A percentile compares a stretch with the other conserved stretches of the same genome.
Evolutionary conservation across 2,329 filamentous ascomycete genomes (phyloP).

Genomic region (Emmonsiellopsis sp.): DNA sequence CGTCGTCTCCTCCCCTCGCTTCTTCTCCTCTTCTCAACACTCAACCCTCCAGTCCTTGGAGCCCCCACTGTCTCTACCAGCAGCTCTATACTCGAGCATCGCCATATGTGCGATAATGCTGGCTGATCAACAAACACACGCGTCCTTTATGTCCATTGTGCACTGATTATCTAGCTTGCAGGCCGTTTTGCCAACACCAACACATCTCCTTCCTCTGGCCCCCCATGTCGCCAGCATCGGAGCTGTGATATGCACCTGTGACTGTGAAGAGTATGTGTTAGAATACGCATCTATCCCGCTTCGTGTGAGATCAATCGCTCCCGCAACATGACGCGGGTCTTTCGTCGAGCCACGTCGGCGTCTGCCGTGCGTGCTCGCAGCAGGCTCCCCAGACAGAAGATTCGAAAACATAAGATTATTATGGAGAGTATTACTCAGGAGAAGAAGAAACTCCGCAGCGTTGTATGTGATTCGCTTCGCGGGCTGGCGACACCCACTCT

Average conservation of each 20-base stretch:
- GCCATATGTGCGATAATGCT: constrained; percentile 1
- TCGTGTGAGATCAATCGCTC: neutral
- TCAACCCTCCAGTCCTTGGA: neutral
- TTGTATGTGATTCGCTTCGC: constrained; percentile 28
- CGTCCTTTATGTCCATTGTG: neutral
- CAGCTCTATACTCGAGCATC: neutral
- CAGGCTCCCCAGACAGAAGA: constrained; percentile 24
- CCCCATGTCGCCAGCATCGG: neutral
- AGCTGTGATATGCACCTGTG: neutral
- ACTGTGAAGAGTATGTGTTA: constrained; percentile 1
- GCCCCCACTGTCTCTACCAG: neutral
- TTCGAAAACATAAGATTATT: constrained; percentile 47
- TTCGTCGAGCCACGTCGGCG: constrained; percentile 25
- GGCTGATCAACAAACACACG: neutral
- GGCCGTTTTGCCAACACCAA: neutral
- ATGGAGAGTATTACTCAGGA: constrained; percentile 50
- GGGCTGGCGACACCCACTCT: neutral
- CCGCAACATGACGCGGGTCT: constrained; percentile 27
- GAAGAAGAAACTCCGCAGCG: constrained; percentile 50
- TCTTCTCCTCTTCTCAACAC: neutral
- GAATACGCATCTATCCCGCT: neutral
- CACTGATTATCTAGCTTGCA: constrained; percentile 1
- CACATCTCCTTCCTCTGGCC: neutral
- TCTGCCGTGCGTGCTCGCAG: constrained; percentile 25
- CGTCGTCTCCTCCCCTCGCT: neutral